Evolutionary conservation across 176 grass and related monocot species (phyloP).

Genomic region (Leersia perrieri): DNA sequence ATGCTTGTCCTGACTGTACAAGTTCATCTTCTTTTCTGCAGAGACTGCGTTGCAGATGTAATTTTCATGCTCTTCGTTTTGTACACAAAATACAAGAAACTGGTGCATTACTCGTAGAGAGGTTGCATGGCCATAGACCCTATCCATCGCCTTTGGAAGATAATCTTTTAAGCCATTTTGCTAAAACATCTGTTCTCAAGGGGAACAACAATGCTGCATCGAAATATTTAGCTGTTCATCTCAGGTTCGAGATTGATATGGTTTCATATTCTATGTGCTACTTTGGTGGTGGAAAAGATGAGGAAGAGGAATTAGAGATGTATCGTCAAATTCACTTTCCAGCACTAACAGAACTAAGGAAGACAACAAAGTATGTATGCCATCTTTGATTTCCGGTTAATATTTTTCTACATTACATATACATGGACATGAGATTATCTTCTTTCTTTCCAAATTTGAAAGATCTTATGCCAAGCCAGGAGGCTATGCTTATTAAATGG

Average conservation of each 20-base stretch:
- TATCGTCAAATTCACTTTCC: constrained; percentile 91
- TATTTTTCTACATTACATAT: not conserved
- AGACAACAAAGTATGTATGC: constrained; percentile 73
- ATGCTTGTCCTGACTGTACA: constrained; percentile 14
- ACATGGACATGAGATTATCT: not conserved
- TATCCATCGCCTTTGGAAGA: constrained; percentile 46
- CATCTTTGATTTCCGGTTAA: not conserved
- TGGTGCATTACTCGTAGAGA: constrained; percentile 78
- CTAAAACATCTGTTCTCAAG: constrained; percentile 30
- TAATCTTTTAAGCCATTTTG: constrained; percentile 81
- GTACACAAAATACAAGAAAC: constrained; percentile 82
- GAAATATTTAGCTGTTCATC: constrained; percentile 90
- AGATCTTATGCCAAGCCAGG: constrained; percentile 10
- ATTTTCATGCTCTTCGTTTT: constrained; percentile 94
- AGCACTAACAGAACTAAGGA: constrained; percentile 74
- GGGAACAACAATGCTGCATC: constrained; percentile 38
- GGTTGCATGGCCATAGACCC: constrained; percentile 60
- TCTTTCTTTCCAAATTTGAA: not conserved
- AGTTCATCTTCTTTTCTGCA: constrained; percentile 26
- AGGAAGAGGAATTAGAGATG: constrained; percentile 83
- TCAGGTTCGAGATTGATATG: constrained; percentile 99
- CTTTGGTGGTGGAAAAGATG: constrained; percentile 97
- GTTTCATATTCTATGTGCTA: constrained; percentile 96
- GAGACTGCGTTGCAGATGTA: constrained; percentile 97
- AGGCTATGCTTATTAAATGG: not conserved